Conservation (phyloP, 495 filamentous ascomycete genomes). For the Penicillium cataractarum region DNA sequence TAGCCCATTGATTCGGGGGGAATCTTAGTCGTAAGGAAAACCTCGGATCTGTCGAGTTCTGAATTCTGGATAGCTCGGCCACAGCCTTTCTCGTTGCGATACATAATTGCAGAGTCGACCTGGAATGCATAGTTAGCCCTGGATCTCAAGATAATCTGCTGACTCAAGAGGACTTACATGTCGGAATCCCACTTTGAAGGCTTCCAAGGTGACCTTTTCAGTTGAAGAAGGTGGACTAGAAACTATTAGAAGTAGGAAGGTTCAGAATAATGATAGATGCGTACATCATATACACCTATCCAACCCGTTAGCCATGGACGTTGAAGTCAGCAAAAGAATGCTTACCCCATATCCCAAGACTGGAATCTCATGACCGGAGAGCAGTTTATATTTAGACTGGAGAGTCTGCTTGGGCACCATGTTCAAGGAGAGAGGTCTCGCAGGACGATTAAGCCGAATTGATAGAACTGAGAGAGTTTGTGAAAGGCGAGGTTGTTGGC, state of each 20-base stretch:
- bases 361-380: constrained; percentile 80
- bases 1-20: constrained; percentile 55
- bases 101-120: constrained; percentile 60
- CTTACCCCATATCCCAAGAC: constrained; percentile 75
- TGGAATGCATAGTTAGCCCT: constrained; percentile 35
- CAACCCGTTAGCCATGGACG: background rate
- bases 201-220: constrained; percentile 60
- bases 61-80: constrained; percentile 50
- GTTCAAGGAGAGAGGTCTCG: constrained; percentile 4
- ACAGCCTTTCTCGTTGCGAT: constrained; percentile 58
- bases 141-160: too few species aligned
- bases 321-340: background rate
- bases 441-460: background rate
- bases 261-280: background rate
- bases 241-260: background rate
- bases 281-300: constrained; percentile 76
- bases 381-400: constrained; percentile 50
- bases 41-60: constrained; percentile 43
- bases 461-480: constrained; percentile 8
- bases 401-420: constrained; percentile 36
- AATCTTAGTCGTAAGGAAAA: constrained; percentile 63
- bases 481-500: background rate
- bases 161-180: constrained; percentile 32
- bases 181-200: constrained; percentile 71
- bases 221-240: constrained; percentile 54